Conservation (phyloP, 1,284 basidiomycete species). For the Ustilago shanxiensis region DNA sequence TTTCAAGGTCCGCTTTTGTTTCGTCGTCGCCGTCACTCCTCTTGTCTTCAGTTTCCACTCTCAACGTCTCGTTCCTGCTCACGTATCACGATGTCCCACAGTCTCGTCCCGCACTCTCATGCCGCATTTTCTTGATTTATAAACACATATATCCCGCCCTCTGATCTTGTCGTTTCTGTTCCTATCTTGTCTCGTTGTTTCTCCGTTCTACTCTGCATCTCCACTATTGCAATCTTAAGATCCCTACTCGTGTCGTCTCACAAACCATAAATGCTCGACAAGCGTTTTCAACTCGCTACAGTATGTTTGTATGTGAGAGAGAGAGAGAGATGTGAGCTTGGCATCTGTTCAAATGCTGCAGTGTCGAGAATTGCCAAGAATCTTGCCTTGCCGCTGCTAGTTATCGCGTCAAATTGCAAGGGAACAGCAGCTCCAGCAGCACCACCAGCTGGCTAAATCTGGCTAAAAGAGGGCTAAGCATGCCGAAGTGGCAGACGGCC, state of each 20-base stretch:
- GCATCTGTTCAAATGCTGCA: background rate
- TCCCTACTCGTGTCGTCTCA: background rate
- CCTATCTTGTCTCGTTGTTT: background rate
- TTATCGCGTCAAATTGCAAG: background rate
- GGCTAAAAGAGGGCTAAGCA: too few species aligned
- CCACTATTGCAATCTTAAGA: background rate
- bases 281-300: too few species aligned
- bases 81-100: background rate
- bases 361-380: slow-evolving; percentile 12
- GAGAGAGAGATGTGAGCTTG: background rate
- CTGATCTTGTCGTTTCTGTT: background rate
- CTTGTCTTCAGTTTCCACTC: background rate
- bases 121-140: slow-evolving; percentile 2
- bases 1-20: background rate
- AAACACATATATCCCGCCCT: background rate
- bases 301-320: background rate
- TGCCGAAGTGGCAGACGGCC: too few species aligned
- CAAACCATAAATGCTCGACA: too few species aligned
- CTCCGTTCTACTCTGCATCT: background rate
- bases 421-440: too few species aligned
- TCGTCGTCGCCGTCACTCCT: slow-evolving; percentile 1
- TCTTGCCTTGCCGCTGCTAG: slow-evolving; percentile 7
- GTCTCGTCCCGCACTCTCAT: background rate
- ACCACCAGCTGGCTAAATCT: background rate
- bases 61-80: background rate